Conservation (phyloP, 805 yeast species). For the Torulaspora delbrueckii region DNA sequence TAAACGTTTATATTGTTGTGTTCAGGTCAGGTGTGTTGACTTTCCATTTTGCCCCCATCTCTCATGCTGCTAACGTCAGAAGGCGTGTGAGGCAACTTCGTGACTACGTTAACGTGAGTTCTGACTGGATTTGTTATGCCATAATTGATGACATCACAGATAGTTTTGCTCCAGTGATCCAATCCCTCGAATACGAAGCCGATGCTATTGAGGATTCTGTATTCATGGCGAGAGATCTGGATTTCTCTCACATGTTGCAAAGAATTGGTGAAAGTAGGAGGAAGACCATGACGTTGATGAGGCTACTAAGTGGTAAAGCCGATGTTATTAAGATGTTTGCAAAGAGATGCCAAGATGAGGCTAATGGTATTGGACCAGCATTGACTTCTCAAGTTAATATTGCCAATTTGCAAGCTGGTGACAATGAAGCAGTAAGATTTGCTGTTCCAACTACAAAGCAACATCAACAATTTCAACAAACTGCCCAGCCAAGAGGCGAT, state of each 20-base stretch:
- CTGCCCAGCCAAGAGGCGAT: slow-evolving; percentile 74
- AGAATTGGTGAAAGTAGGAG: slow-evolving; percentile 86
- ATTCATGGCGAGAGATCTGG: slow-evolving; percentile 68
- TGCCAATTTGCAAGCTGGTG: slow-evolving; percentile 33
- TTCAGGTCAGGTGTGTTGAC: slow-evolving; percentile 63
- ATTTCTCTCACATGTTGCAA: slow-evolving; percentile 70
- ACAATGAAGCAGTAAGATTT: slow-evolving; percentile 2
- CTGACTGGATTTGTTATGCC: slow-evolving; percentile 82
- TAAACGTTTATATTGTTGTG: slow-evolving; percentile 69
- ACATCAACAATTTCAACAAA: slow-evolving; percentile 15
- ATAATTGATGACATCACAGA: slow-evolving; percentile 79
- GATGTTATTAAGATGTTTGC: slow-evolving; percentile 96
- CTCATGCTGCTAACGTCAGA: slow-evolving; percentile 71
- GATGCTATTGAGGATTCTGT: slow-evolving; percentile 79
- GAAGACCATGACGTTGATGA: slow-evolving; percentile 87
- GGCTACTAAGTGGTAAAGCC: slow-evolving; percentile 87
- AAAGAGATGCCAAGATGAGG: slow-evolving; percentile 80
- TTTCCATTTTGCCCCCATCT: slow-evolving; percentile 64
- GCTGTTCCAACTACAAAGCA: slow-evolving; percentile 9
- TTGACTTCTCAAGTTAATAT: slow-evolving; percentile 38
- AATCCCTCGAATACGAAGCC: slow-evolving; percentile 72
- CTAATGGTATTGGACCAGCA: slow-evolving; percentile 41
- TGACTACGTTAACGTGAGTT: slow-evolving; percentile 70
- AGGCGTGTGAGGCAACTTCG: slow-evolving; percentile 76
- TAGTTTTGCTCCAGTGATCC: slow-evolving; percentile 78